Percentiles rank a stretch among this genome's conserved stretches.
Conservation (phyloP, 306 rosid genomes). For the Cicer judaicum region DNA sequence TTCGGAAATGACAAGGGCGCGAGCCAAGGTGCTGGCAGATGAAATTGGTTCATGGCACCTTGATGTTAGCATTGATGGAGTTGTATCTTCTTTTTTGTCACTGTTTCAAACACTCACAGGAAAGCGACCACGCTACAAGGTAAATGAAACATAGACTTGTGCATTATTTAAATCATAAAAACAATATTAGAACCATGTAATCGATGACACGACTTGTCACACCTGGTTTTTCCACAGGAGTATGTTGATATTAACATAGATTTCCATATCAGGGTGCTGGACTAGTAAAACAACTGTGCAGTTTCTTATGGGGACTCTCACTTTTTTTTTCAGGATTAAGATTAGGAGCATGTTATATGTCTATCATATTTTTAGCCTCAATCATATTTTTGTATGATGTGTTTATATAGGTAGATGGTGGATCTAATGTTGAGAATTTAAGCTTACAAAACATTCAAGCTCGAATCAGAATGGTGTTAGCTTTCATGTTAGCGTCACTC, state of each 20-base stretch:
- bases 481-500: conserved; percentile 95
- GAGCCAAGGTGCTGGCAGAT: conserved; percentile 82
- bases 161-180: conserved; percentile 26
- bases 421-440: conserved; percentile 84
- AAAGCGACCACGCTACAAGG: conserved; percentile 79
- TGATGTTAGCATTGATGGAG: conserved; percentile 80
- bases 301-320: conserved; percentile 18
- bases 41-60: conserved; percentile 99
- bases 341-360: conserved; percentile 22
- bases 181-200: conserved; percentile 13
- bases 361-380: conserved; percentile 4
- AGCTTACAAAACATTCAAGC: conserved; percentile 96
- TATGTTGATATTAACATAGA: conserved; percentile 34
- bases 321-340: conserved; percentile 20
- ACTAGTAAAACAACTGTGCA: conserved; percentile 18
- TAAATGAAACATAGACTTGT: conserved; percentile 45
- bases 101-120: conserved; percentile 87
- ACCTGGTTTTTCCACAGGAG: conserved; percentile 17
- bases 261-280: conserved; percentile 1
- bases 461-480: conserved; percentile 92
- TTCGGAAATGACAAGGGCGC: conserved; percentile 71
- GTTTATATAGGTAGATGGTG: conserved; percentile 79
- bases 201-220: conserved; percentile 22
- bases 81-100: conserved; percentile 72
- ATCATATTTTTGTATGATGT: conserved; percentile 35